Conservation (phyloP, 345 rosid genomes). For the Citrus sp. region DNA sequence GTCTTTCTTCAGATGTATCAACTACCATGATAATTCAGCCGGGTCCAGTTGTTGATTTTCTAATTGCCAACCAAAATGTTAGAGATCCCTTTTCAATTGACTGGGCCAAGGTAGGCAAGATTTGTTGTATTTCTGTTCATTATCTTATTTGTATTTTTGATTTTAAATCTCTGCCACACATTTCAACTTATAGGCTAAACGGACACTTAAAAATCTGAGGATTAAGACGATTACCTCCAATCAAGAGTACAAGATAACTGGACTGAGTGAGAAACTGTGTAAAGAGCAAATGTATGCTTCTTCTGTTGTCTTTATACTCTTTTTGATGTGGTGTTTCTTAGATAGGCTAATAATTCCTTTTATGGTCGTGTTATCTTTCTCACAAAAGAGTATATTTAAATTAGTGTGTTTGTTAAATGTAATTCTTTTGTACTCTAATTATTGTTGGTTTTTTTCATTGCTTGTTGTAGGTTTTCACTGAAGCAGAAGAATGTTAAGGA, state of each 20-base stretch:
- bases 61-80: conserved; percentile 61
- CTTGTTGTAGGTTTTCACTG: conserved; percentile 53
- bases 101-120: conserved; percentile 66
- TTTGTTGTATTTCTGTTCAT: neutral
- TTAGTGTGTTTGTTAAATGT: neutral
- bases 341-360: neutral
- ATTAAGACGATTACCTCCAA: conserved; percentile 66
- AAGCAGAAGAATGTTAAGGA: conserved; percentile 36
- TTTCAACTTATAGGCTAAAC: conserved; percentile 53
- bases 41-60: conserved; percentile 75
- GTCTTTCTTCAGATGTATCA: conserved; percentile 59
- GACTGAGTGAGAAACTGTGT: conserved; percentile 68
- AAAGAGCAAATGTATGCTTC: conserved; percentile 42
- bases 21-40: conserved; percentile 88
- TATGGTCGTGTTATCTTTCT: neutral
- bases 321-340: neutral
- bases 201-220: conserved; percentile 68
- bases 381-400: neutral
- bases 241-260: conserved; percentile 81
- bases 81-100: conserved; percentile 59
- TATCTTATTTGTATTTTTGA: neutral
- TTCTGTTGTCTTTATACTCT: neutral
- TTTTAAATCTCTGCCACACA: neutral
- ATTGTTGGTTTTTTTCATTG: neutral
- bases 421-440: neutral